A percentile compares a stretch with the other conserved stretches of the same genome.
Conservation (phyloP, 768 basidiomycete species). For the Holtermannia corniformis region DNA sequence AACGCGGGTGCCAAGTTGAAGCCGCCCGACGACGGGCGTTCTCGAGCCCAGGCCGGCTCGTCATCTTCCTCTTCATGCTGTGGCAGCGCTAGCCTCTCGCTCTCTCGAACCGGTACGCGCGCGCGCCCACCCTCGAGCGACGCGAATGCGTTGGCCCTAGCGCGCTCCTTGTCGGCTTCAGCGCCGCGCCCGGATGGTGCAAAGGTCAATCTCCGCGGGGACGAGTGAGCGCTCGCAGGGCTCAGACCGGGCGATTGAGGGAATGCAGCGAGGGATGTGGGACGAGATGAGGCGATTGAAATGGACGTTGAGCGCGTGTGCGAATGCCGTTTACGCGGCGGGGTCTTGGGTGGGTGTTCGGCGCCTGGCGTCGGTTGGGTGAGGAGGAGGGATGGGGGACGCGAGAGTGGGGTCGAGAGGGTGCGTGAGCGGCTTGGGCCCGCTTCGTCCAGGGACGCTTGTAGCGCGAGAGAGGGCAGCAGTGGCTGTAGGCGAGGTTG, state of each 20-base stretch:
- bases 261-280: slow-evolving; percentile 24
- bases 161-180: slow-evolving; percentile 27
- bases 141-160: not conserved
- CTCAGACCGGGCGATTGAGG: slow-evolving; percentile 19
- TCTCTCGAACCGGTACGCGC: not conserved
- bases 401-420: slow-evolving; percentile 8
- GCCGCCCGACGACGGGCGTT: too few relatives aligned
- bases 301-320: slow-evolving; percentile 35
- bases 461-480: slow-evolving; percentile 14
- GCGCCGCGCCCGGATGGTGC: slow-evolving; percentile 29
- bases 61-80: not conserved
- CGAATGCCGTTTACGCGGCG: slow-evolving; percentile 27
- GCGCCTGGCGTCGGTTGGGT: slow-evolving; percentile 23
- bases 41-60: too few relatives aligned
- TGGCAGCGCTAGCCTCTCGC: not conserved
- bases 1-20: too few relatives aligned
- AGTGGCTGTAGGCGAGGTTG: too few relatives aligned
- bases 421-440: slow-evolving; percentile 8
- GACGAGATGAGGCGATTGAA: slow-evolving; percentile 8
- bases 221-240: slow-evolving; percentile 1
- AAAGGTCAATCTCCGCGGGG: slow-evolving; percentile 21
- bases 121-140: not conserved
- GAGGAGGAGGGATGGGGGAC: slow-evolving; percentile 28
- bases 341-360: slow-evolving; percentile 13
- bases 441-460: slow-evolving; percentile 2